Percentiles rank a stretch among this genome's conserved stretches.
Evolutionary conservation across 805 yeast species (phyloP).

Genomic region (Ogataea trehaloabstinens): DNA sequence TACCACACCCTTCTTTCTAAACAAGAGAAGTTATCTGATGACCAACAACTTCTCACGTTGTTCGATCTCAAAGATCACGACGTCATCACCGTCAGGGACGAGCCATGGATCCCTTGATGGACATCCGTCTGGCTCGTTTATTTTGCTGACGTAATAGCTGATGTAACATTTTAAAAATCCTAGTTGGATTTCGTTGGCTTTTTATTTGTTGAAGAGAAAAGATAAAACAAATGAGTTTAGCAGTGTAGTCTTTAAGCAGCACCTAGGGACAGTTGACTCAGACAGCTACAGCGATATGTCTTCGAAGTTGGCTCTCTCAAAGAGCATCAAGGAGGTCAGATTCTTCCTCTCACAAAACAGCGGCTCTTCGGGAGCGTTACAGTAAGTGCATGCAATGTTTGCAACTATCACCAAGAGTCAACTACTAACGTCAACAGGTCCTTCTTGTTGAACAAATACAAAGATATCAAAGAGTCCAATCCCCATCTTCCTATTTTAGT

Average conservation of each 20-base stretch:
- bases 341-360: conserved; percentile 81
- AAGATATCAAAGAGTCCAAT: conserved; percentile 59
- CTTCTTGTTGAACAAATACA: conserved; percentile 62
- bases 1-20: conserved; percentile 13
- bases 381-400: too few species aligned
- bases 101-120: conserved; percentile 8
- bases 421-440: too few species aligned
- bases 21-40: conserved; percentile 17
- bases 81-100: conserved; percentile 7
- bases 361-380: conserved; percentile 63
- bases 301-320: conserved; percentile 34
- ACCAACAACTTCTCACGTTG: conserved; percentile 17
- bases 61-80: conserved; percentile 8
- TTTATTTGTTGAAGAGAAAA: background rate
- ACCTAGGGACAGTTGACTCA: background rate
- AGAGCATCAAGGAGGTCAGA: conserved; percentile 72
- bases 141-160: background rate
- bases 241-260: background rate
- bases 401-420: too few species aligned
- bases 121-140: too few species aligned
- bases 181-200: conserved; percentile 2
- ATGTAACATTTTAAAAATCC: background rate
- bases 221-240: background rate
- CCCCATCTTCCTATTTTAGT: conserved; percentile 71
- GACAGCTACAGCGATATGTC: too few species aligned